These are phyloP conservation scores for Colletotrichum spaethianum DNA, from an alignment of 2,329 filamentous ascomycete species.

Conservation along the genomic window DNA sequence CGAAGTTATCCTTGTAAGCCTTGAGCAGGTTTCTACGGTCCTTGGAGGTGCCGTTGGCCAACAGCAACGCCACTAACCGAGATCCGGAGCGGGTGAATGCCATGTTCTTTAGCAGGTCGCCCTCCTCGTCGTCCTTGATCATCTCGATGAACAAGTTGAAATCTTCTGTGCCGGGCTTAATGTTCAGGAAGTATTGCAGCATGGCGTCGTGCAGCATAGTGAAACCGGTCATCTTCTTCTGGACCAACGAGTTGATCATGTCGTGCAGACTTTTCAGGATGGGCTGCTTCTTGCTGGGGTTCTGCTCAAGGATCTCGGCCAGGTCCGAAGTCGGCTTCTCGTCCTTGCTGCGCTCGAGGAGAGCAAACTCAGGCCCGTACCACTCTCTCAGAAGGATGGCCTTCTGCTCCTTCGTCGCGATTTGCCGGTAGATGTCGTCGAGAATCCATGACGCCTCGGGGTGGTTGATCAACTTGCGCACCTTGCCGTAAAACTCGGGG, in stretches of 20 bases:
- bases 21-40: constrained; percentile 91
- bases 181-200: constrained; percentile 93
- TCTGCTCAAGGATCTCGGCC: constrained; percentile 78
- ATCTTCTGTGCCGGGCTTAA: constrained; percentile 83
- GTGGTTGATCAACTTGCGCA: constrained; percentile 94
- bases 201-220: constrained; percentile 99
- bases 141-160: constrained; percentile 90
- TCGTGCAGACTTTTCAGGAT: constrained; percentile 90
- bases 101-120: constrained; percentile 93
- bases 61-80: constrained; percentile 82
- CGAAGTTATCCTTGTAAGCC: constrained; percentile 90
- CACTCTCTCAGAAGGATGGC: constrained; percentile 89
- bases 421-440: constrained; percentile 93
- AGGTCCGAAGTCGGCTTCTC: constrained; percentile 76
- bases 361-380: constrained; percentile 94
- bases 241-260: constrained; percentile 91
- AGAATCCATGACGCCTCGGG: constrained; percentile 97
- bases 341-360: constrained; percentile 75
- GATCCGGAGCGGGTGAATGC: constrained; percentile 94
- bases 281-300: constrained; percentile 87
- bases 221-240: constrained; percentile 97
- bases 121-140: constrained; percentile 91
- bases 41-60: constrained; percentile 91
- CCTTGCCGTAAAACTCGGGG: constrained; percentile 94
- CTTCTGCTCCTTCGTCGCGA: constrained; percentile 90